Evolutionary conservation across 306 rosid genomes (phyloP).

Genomic region (Fragaria vesca): DNA sequence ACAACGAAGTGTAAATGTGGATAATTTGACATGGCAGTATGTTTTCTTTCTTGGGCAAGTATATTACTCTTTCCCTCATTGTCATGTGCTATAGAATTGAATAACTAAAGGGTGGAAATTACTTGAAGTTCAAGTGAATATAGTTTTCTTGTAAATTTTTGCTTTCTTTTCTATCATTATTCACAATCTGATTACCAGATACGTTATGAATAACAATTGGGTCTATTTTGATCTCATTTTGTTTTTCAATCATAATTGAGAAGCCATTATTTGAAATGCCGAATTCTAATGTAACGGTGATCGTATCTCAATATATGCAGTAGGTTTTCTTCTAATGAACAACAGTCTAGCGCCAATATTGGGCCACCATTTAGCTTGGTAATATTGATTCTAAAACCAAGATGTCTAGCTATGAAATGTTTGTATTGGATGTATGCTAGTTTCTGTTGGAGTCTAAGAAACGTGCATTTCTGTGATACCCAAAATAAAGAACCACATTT

Average conservation of each 20-base stretch:
- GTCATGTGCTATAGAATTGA: background rate
- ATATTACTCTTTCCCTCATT: background rate
- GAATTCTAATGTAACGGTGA: too few species aligned
- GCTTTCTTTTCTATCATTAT: background rate
- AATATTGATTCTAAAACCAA: background rate
- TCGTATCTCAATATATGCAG: too few species aligned
- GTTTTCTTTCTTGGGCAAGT: conserved; percentile 71
- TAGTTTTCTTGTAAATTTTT: background rate
- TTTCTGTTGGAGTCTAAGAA: background rate
- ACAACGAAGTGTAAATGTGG: conserved; percentile 90
- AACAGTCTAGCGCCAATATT: background rate
- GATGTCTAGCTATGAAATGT: too few species aligned
- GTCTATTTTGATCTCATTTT: background rate
- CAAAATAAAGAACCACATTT: background rate
- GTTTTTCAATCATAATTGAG: too few species aligned
- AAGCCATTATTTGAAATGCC: too few species aligned
- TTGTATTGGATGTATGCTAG: background rate
- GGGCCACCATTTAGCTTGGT: background rate
- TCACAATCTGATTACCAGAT: background rate
- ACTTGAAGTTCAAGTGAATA: background rate
- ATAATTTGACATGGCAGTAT: conserved; percentile 91
- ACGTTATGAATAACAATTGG: background rate
- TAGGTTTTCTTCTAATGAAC: too few species aligned
- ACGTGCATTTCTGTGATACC: background rate
- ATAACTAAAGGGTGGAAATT: background rate